Evolutionary conservation across 148 eudicot genomes (phyloP), one percentile per base, ranked within the genome.

Genomic region (Rhododendron ferrugineum): DNA sequence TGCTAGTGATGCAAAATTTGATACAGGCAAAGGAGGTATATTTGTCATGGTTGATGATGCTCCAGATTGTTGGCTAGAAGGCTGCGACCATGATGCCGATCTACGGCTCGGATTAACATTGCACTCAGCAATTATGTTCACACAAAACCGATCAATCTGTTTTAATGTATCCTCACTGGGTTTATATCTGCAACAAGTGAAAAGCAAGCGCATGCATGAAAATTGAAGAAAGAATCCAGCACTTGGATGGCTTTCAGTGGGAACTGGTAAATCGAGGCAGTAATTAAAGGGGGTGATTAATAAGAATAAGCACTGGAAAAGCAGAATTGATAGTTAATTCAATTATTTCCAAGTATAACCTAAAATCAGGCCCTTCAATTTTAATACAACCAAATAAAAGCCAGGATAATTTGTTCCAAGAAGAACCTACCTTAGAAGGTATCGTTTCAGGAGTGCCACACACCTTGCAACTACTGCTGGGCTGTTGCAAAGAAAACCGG

Each of bases 401-500:
- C 20, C 1, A 72, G 60, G 74, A 44, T 37, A 79, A 6, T 49
- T n/a, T 18, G 18, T 79, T 18, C n/a, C 36, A 77, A 60, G 66
- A 77, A 83, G 79, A 83, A 82, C 90, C 83, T 87, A 96, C 99
- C 98, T 89, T 84, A 94, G 87, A 74, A 96, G 93, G 89, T 94
- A 92, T 52, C 99, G 96, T 84, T 95, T 96, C 87, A 96, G 85
- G 80, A 96, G 96, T 76, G 93, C 92, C 88, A 96, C 96, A 86
- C 98, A 95, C 89, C 96, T 93, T 81, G 92, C 95, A 68, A 96
- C 99, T 84, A 96, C 99, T 42, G 99, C 99, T 80, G 99, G 99
- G 89, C 99, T 96, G 95, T 86, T 88, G 81, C 88, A 88, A 83
- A 84, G 6, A 87, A 56, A 75, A 58, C 30, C 34, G 18, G 70